Percentiles rank a stretch among this genome's conserved stretches.
Evolutionary conservation across 768 basidiomycete genomes (phyloP).

Genomic region (Mycena haematopus): DNA sequence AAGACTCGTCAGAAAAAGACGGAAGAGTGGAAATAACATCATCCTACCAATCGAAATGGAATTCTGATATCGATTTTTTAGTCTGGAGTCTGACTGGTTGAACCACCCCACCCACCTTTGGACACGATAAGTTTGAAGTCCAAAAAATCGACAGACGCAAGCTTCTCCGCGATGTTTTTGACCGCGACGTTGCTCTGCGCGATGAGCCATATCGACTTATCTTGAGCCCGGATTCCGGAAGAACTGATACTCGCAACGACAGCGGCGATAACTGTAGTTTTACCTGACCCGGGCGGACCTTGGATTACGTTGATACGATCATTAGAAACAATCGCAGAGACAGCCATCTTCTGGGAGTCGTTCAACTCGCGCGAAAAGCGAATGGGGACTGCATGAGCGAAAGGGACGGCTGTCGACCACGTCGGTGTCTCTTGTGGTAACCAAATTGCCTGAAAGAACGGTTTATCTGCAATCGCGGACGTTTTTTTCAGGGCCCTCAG

Average conservation of each 20-base stretch:
- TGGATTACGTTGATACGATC: conserved; percentile 45
- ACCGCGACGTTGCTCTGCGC: conserved; percentile 83
- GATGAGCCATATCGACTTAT: conserved; percentile 61
- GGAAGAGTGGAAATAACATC: not conserved
- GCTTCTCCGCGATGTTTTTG: conserved; percentile 80
- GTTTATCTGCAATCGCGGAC: conserved; percentile 37
- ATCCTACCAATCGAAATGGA: conserved; percentile 67
- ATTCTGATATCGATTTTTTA: conserved; percentile 41
- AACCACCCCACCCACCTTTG: conserved; percentile 28
- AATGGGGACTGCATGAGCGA: conserved; percentile 21
- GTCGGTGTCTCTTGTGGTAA: conserved; percentile 30
- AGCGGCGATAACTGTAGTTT: conserved; percentile 67
- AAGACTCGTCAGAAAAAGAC: not conserved
- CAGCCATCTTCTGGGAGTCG: conserved; percentile 42
- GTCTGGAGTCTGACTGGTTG: not conserved
- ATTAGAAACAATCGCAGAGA: conserved; percentile 41
- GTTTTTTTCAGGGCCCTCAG: conserved; percentile 37
- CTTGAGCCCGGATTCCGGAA: conserved; percentile 29
- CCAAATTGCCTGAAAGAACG: conserved; percentile 45
- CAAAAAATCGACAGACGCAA: conserved; percentile 51
- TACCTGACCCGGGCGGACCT: conserved; percentile 70
- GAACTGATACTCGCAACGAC: conserved; percentile 45
- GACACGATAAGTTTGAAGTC: conserved; percentile 71
- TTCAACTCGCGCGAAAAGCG: conserved; percentile 39
- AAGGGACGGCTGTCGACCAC: conserved; percentile 22